phyloP scores from a whole-genome alignment of 352 stramenopile species.

The Vaucheria bursata region DNA sequence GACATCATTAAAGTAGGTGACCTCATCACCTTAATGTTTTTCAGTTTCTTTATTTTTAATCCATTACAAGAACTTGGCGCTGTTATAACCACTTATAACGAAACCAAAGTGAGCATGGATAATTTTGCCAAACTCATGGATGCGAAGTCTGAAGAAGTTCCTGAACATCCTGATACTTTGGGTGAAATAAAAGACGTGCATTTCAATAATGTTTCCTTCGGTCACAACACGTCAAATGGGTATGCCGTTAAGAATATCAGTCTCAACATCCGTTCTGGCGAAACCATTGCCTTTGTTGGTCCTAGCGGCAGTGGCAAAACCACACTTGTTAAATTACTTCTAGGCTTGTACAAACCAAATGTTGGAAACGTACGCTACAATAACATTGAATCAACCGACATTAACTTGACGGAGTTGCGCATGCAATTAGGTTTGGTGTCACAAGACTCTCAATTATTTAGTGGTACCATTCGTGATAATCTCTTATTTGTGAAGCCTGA shows the following conservation, averaged over 20 bases:
- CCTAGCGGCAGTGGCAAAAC: constrained; percentile 1
- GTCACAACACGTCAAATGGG: neutral
- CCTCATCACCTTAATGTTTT: constrained; percentile 2
- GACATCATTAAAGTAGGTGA: neutral
- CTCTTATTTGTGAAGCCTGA: neutral
- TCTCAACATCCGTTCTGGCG: neutral
- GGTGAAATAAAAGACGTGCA: neutral
- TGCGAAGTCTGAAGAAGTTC: neutral
- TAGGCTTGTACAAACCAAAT: neutral
- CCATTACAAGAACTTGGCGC: neutral
- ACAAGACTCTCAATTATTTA: neutral
- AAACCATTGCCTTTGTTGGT: constrained; percentile 9
- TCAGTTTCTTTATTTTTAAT: constrained; percentile 3
- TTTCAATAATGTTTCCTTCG: neutral
- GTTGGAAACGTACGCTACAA: neutral
- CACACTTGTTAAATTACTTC: neutral
- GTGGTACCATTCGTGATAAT: constrained; percentile 1
- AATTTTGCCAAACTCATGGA: constrained; percentile 1
- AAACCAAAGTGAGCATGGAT: constrained; percentile 4
- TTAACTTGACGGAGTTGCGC: neutral
- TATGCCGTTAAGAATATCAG: neutral
- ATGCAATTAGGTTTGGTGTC: neutral
- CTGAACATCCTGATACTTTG: neutral
- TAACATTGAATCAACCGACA: neutral
- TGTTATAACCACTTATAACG: neutral